Base-by-base conservation (phyloP, 2,329 filamentous ascomycete genomes). In the Aspergillus sp. region DNA sequence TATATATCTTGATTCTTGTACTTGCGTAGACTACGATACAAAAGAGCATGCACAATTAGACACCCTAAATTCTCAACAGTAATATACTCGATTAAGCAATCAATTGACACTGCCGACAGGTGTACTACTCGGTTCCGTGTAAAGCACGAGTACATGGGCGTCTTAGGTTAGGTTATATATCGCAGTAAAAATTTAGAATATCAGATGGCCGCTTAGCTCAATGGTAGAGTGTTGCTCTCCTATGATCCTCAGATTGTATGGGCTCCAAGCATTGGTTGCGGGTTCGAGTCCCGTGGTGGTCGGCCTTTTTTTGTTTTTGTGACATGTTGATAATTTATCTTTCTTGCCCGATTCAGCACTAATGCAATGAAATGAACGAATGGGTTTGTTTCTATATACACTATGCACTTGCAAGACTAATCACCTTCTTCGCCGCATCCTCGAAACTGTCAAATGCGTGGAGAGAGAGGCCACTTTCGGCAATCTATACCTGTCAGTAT, bases 361-460 rank as follows among this genome's bases (percentile, higher is more conserved):
- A 19, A 19, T 19, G 2, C 3, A 19, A 15, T 37, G 7, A 5
- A 19, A 30, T 27, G 1, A 15, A n/a, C 15, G 13, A n/a, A 7
- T 5, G 13, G 6, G 5, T 7, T 35, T 35, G n/a, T 4, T 37
- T n/a, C 33, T 15, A n/a, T 7, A 3, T 37, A 7, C n/a, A 37
- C 13, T 43, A 43, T 19, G 41, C 45, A 2, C 37, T 19, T 4
- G 79, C 77, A 51, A 86, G 64, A 60, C 80, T 76, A 32, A 86
- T 80, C 2, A 80, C 84, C 64, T 85, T 84, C 47, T 72, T 73
- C 1, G 83, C 84, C 0, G 86, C 87, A 63, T 86, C 82, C 52
- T 87, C 83, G 62, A 89, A 89, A 52, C 82, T 81, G 66, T 89
- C 85, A 68, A 83, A 89, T 0, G 84, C 85, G 64, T 81, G 80